Evolutionary conservation across 2,329 filamentous ascomycete species (phyloP).

Genomic region (Cercospora zeae-maydis): DNA sequence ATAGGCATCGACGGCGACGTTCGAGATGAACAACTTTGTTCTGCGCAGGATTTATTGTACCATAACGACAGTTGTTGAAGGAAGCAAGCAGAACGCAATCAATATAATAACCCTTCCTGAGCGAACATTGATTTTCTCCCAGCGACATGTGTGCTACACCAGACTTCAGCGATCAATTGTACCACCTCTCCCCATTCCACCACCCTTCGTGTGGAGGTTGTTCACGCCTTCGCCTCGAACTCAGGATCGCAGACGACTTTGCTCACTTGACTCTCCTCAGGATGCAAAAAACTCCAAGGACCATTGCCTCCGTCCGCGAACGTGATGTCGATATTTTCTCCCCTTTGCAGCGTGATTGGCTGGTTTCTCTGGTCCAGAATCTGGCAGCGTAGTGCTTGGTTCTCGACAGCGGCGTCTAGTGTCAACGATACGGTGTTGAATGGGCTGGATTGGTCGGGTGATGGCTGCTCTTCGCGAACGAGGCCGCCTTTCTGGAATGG

Average conservation of each 20-base stretch:
- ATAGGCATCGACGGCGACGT: not conserved
- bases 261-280: slow-evolving; percentile 8
- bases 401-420: slow-evolving; percentile 8
- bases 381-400: slow-evolving; percentile 18
- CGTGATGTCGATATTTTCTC: slow-evolving; percentile 15
- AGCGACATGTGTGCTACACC: no score
- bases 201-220: no score
- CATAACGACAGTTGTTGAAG: no score
- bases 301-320: slow-evolving; percentile 16
- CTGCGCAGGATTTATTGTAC: no score
- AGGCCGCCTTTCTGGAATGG: slow-evolving; percentile 10
- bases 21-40: not conserved
- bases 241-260: slow-evolving; percentile 15
- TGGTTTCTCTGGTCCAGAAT: slow-evolving; percentile 10
- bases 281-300: slow-evolving; percentile 15
- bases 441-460: slow-evolving; percentile 5
- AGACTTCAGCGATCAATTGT: no score
- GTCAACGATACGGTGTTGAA: slow-evolving; percentile 14
- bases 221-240: not conserved
- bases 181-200: no score
- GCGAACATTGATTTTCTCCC: no score
- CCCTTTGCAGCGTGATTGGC: slow-evolving; percentile 9
- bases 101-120: no score
- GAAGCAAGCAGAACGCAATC: no score
- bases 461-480: slow-evolving; percentile 8